Percentiles rank a stretch among this genome's conserved stretches.
phyloP scores from a whole-genome alignment of 805 yeast genomes.

The Millerozyma miso region DNA sequence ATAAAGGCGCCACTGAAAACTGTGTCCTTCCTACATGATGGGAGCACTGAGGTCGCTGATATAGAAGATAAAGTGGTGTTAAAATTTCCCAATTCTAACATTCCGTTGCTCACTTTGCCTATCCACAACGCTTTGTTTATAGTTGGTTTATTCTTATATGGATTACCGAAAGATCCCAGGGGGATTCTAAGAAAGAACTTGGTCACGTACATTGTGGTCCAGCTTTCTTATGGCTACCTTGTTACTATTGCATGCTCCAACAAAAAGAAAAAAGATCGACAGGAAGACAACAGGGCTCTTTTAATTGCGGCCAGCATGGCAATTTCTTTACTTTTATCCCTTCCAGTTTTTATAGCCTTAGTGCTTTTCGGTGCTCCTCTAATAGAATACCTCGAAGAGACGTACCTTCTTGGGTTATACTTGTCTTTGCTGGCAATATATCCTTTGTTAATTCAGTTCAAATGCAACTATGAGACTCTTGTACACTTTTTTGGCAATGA shows the following conservation, averaged over 20 bases:
- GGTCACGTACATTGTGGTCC: constrained; percentile 18
- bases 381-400: constrained; percentile 46
- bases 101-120: constrained; percentile 19
- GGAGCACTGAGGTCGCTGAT: constrained; percentile 5
- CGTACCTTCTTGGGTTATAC: constrained; percentile 59
- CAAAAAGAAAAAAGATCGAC: constrained; percentile 1
- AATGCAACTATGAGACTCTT: constrained; percentile 44
- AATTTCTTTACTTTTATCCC: constrained; percentile 30
- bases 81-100: constrained; percentile 12
- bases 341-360: constrained; percentile 37
- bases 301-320: constrained; percentile 25
- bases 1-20: constrained; percentile 11
- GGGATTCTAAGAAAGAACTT: constrained; percentile 23
- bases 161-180: constrained; percentile 22
- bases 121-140: constrained; percentile 25
- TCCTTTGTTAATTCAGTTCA: constrained; percentile 57
- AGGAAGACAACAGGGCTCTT: constrained; percentile 14
- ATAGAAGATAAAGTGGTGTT: neutral
- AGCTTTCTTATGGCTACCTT: constrained; percentile 20
- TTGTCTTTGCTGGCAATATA: constrained; percentile 55
- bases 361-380: constrained; percentile 83
- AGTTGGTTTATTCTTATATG: constrained; percentile 25
- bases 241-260: constrained; percentile 8
- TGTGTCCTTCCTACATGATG: constrained; percentile 16
- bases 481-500: constrained; percentile 16